These are phyloP conservation scores for Fusarium haematococcum DNA, from an alignment of 2,329 filamentous ascomycete species.

Conservation along the genomic window DNA sequence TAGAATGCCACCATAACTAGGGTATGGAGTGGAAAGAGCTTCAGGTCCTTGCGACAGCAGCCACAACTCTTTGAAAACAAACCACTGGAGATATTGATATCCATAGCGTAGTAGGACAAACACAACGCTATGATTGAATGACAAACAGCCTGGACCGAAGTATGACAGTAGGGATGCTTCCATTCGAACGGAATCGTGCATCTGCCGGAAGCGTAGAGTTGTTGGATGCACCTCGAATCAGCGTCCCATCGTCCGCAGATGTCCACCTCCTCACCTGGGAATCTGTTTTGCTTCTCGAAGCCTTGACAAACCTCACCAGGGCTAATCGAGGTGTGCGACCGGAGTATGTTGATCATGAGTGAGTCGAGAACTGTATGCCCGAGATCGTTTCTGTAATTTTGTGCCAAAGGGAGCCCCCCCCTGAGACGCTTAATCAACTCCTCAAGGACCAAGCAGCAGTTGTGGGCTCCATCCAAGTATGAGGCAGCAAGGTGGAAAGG, in stretches of 20 bases:
- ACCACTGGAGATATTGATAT: background rate
- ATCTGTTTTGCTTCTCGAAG: background rate
- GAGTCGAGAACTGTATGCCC: background rate
- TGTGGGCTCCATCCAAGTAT: background rate
- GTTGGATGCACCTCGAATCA: background rate
- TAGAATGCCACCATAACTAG: background rate
- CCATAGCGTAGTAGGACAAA: accelerated
- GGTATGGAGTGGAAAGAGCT: background rate
- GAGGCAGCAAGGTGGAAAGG: background rate
- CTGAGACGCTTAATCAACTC: too few relatives aligned
- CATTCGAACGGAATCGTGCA: background rate
- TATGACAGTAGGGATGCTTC: background rate
- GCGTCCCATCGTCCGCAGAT: background rate
- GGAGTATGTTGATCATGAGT: background rate
- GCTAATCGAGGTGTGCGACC: background rate
- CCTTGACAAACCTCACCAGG: background rate
- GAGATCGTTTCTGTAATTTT: too few relatives aligned
- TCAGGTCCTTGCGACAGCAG: background rate
- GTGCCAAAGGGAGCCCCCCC: too few relatives aligned
- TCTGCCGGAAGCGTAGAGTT: background rate
- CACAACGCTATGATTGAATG: background rate
- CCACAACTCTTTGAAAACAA: background rate
- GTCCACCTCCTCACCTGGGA: background rate
- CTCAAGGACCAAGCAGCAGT: background rate
- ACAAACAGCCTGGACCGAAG: background rate